These are phyloP conservation scores for Aspergillus arachidicola DNA, from an alignment of 2,329 filamentous ascomycete genomes.

Conservation along the genomic window DNA sequence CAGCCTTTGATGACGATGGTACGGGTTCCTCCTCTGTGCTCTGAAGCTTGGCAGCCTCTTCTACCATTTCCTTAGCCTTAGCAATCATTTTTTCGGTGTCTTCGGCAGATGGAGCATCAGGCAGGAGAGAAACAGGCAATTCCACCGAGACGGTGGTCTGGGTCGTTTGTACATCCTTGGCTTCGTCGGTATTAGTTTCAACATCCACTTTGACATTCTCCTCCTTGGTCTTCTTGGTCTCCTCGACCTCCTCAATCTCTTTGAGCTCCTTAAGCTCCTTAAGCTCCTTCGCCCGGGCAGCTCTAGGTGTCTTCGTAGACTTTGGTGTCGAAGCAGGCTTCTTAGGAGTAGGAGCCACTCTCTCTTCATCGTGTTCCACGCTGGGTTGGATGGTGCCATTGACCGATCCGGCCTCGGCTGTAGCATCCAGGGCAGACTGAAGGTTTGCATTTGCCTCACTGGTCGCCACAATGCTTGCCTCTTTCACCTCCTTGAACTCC, in stretches of 20 bases:
- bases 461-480: constrained; percentile 52
- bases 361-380: constrained; percentile 31
- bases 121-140: constrained; percentile 65
- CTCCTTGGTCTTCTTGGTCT: constrained; percentile 30
- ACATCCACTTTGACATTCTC: constrained; percentile 70
- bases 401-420: constrained; percentile 33
- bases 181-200: constrained; percentile 61
- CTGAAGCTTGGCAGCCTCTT: constrained; percentile 61
- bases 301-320: constrained; percentile 24
- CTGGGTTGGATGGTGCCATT: constrained; percentile 30
- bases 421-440: constrained; percentile 51
- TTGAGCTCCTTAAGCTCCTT: constrained; percentile 23
- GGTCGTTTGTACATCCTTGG: constrained; percentile 65
- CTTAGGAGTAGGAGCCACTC: constrained; percentile 25
- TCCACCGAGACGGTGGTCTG: constrained; percentile 76
- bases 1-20: constrained; percentile 36
- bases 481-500: constrained; percentile 50
- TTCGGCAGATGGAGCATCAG: constrained; percentile 72
- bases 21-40: constrained; percentile 41
- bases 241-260: constrained; percentile 23
- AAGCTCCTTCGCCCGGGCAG: constrained; percentile 33
- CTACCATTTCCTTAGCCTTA: constrained; percentile 85
- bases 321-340: constrained; percentile 22
- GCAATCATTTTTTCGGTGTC: constrained; percentile 82
- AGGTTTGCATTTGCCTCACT: constrained; percentile 52